A percentile compares a stretch with the other conserved stretches of the same genome.
These are phyloP conservation scores for Omphalotus guepiniiformis DNA, from an alignment of 768 basidiomycete species.

Conservation along the genomic window DNA sequence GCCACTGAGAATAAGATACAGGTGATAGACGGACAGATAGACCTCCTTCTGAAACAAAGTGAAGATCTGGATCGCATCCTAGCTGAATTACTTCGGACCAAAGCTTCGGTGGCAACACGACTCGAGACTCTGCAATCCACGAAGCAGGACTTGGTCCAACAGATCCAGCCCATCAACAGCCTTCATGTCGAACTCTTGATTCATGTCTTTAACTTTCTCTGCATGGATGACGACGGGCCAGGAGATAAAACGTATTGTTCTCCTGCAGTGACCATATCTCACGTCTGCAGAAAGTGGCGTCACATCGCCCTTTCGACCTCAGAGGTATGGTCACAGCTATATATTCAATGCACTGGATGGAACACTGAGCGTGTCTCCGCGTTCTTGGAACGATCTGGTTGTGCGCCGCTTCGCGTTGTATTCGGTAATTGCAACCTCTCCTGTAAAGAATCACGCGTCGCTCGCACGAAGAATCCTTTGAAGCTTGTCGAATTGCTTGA, in stretches of 20 bases:
- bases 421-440: constrained; percentile 11
- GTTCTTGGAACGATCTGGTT: constrained; percentile 33
- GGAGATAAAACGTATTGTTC: constrained; percentile 24
- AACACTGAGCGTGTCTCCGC: constrained; percentile 12
- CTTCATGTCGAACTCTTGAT: constrained; percentile 46
- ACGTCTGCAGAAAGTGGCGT: constrained; percentile 50
- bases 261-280: constrained; percentile 38
- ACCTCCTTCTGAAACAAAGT: constrained; percentile 32
- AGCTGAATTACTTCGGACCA: constrained; percentile 34
- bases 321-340: constrained; percentile 40
- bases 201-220: constrained; percentile 33
- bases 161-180: constrained; percentile 45
- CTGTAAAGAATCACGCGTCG: neutral
- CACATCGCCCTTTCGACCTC: constrained; percentile 37
- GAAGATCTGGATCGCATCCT: constrained; percentile 36
- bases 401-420: constrained; percentile 29
- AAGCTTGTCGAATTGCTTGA: neutral
- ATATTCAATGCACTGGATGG: constrained; percentile 23
- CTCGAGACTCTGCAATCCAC: constrained; percentile 25
- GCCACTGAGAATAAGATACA: constrained; percentile 34
- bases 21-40: constrained; percentile 34
- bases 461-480: no score
- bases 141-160: constrained; percentile 30
- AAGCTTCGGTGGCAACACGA: constrained; percentile 31
- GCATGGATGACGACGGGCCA: constrained; percentile 20